Evolutionary conservation across 164 flowering plant genomes (phyloP), one percentile per base, ranked within the genome.

Genomic region (Aristolochia contorta): DNA sequence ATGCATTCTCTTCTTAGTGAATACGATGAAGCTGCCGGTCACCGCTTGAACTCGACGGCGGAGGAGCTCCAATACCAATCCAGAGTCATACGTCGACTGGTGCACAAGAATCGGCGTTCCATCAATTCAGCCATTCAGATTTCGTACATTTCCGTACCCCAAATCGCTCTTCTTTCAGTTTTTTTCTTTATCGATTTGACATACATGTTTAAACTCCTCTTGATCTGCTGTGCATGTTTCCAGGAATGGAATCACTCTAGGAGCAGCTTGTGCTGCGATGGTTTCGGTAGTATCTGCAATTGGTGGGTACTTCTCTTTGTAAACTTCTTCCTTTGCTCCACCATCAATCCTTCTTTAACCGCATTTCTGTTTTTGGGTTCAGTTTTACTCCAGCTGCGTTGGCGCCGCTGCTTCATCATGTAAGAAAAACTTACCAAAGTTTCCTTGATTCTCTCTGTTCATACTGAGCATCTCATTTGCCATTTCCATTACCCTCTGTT

Each of bases 351-450:
- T 61, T 60, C 45, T 45, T 77, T 49, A 10, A 37, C 12, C 3
- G 43, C 7, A 37, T 4, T 49, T 49, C 53, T 49, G 20, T 16
- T 49, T 2, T 0, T 74, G 73, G 67, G 23, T 69, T 66, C 85
- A 84, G 90, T 69, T 70, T 22, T 77, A 33, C 57, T 78, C 22
- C 63, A 77, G 66, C 30, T 80, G 64, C 82, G 79, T 51, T 84
- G 85, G 77, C 74, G 72, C 12, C 79, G 78, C 4, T 79, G 81
- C 60, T 59, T 84, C n/a, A 49, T 82, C 49, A 60, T 63, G 89
- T 84, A 73, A 84, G 89, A 60, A 27, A 15, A 47, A 16, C 21
- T 51, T 20, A 23, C n/a, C 22, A 12, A n/a, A n/a, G 14, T 24
- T 59, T 59, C 2, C 46, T 24, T 32, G 9, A 15, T 15, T 4